phyloP scores from a whole-genome alignment of 2,329 filamentous ascomycete genomes.

The Penicillium sp. region DNA sequence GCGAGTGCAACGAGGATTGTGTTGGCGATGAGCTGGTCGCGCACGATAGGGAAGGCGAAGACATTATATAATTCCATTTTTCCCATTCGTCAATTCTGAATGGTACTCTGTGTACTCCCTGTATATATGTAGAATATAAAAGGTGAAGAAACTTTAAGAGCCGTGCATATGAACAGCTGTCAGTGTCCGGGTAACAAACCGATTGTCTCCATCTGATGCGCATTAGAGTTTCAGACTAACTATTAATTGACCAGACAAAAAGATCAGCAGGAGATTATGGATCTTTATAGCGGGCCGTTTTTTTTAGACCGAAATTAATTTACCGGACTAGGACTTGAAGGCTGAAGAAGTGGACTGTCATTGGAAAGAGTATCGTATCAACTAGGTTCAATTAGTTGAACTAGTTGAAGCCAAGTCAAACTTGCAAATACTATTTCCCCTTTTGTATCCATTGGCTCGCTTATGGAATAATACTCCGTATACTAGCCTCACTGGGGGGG shows the following conservation, averaged over 20 bases:
- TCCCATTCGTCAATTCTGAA: background rate
- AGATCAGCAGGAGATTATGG: background rate
- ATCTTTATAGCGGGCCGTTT: background rate
- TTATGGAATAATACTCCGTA: background rate
- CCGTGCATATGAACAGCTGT: background rate
- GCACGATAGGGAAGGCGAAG: slow-evolving; percentile 15
- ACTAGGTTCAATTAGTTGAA: background rate
- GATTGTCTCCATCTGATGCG: background rate
- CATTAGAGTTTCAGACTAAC: background rate
- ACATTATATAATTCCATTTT: slow-evolving; percentile 15
- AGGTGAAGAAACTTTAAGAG: background rate
- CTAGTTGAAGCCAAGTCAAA: background rate
- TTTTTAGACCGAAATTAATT: background rate
- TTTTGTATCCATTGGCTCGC: background rate
- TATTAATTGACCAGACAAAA: background rate
- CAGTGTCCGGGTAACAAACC: background rate
- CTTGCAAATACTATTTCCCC: background rate
- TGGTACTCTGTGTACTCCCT: too few relatives aligned
- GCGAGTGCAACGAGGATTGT: slow-evolving; percentile 28
- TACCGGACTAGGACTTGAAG: background rate
- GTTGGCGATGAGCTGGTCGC: slow-evolving; percentile 22
- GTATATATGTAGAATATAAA: background rate
- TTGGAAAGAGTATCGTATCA: background rate
- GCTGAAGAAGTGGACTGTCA: background rate
- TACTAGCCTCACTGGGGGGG: background rate